A percentile compares a stretch with the other conserved stretches of the same genome.
phyloP scores from a whole-genome alignment of 208 protist species.

The Chromosphaera perkinsii region DNA sequence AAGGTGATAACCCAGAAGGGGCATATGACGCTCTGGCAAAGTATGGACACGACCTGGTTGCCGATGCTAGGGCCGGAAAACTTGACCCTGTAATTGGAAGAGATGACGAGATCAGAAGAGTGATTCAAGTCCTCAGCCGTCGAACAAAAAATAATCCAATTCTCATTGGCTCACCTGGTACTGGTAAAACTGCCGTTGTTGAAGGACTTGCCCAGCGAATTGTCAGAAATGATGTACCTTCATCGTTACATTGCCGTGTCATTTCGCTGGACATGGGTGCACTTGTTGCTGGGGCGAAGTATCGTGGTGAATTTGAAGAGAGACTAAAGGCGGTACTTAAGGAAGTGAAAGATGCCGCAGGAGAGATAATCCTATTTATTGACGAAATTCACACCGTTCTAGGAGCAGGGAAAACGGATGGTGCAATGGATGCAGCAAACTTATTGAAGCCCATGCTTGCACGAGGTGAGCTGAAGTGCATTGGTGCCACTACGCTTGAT shows the following conservation, averaged over 20 bases:
- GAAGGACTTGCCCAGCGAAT: conserved; percentile 86
- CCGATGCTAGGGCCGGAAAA: conserved; percentile 78
- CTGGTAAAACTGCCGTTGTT: conserved; percentile 79
- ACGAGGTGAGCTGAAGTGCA: conserved; percentile 84
- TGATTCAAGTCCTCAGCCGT: conserved; percentile 86
- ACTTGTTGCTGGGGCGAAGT: conserved; percentile 96
- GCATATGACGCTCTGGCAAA: conserved; percentile 76
- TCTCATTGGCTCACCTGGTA: conserved; percentile 85
- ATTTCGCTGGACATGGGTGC: conserved; percentile 93
- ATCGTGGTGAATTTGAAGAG: conserved; percentile 98
- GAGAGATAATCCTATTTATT: conserved; percentile 97
- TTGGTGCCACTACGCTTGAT: conserved; percentile 93
- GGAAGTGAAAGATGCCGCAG: conserved; percentile 87
- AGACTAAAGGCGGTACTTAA: conserved; percentile 96
- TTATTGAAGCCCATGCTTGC: conserved; percentile 95
- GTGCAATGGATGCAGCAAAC: conserved; percentile 95
- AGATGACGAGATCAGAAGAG: conserved; percentile 94
- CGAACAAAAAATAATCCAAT: conserved; percentile 99
- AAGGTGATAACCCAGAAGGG: neutral
- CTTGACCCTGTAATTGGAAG: conserved; percentile 96
- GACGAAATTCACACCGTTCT: conserved; percentile 98
- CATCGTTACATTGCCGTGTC: conserved; percentile 62
- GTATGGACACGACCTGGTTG: conserved; percentile 89
- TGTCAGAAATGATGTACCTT: conserved; percentile 80
- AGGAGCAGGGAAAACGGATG: conserved; percentile 81